phyloP scores from a whole-genome alignment of 2,329 filamentous ascomycete species.

The Neocatenulostroma microsporum region DNA sequence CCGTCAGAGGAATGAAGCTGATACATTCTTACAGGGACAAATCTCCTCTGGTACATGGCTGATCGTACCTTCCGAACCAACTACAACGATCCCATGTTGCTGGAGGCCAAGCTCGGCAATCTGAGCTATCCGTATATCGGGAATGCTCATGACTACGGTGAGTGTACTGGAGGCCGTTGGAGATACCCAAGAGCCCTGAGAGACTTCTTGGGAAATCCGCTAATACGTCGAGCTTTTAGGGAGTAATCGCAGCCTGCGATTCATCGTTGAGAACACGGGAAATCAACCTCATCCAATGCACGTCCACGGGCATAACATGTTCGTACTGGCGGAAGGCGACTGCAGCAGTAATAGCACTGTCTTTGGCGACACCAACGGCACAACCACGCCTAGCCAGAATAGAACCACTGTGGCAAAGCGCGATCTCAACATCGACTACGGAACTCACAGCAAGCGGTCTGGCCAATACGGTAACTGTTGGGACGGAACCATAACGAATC shows the following conservation, averaged over 20 bases:
- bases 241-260: slow-evolving; percentile 47
- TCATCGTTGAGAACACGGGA: slow-evolving; percentile 44
- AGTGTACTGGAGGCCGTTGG: too few relatives aligned
- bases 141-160: slow-evolving; percentile 43
- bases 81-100: slow-evolving; percentile 22
- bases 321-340: slow-evolving; percentile 18
- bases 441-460: too few relatives aligned
- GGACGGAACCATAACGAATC: slow-evolving; percentile 24
- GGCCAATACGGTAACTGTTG: too few relatives aligned
- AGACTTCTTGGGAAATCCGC: too few relatives aligned
- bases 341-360: slow-evolving; percentile 16
- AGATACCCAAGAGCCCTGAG: too few relatives aligned
- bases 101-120: slow-evolving; percentile 18
- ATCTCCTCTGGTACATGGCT: slow-evolving; percentile 43
- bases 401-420: too few relatives aligned
- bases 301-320: slow-evolving; percentile 27
- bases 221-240: too few relatives aligned
- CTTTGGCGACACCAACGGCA: slow-evolving; percentile 13
- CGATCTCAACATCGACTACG: too few relatives aligned
- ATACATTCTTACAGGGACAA: background rate
- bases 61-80: slow-evolving; percentile 35
- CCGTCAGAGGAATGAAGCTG: too few relatives aligned
- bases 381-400: too few relatives aligned
- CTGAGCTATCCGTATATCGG: slow-evolving; percentile 23
- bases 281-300: slow-evolving; percentile 24